Conservation (phyloP, 331 rosid genomes). For the Acacia concinna region DNA sequence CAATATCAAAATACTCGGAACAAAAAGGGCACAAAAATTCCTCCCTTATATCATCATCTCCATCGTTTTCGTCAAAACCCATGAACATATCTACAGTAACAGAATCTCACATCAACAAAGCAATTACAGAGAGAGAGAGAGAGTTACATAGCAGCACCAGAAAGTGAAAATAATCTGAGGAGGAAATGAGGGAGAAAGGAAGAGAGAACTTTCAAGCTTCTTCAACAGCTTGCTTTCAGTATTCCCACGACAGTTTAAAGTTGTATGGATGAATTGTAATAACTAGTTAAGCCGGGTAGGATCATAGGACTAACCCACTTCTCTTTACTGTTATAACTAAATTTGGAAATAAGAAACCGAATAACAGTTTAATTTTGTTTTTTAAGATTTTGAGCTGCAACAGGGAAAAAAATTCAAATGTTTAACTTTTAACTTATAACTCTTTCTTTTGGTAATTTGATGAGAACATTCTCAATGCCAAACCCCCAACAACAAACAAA, state of each 20-base stretch:
- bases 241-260: neutral
- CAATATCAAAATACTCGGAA: constrained; percentile 85
- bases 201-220: neutral
- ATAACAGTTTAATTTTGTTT: neutral
- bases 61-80: constrained; percentile 87
- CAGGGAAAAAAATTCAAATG: neutral
- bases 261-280: neutral
- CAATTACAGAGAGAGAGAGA: neutral
- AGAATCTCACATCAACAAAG: constrained; percentile 22
- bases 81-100: constrained; percentile 73
- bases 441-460: neutral
- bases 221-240: neutral
- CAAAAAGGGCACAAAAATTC: constrained; percentile 95
- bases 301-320: neutral
- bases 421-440: neutral
- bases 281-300: neutral
- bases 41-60: constrained; percentile 84
- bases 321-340: neutral
- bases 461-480: neutral
- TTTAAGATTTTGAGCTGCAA: neutral
- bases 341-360: neutral
- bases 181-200: neutral
- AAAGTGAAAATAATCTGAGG: neutral
- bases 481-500: too few species aligned
- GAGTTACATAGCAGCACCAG: neutral